Conservation (phyloP, 306 rosid genomes). For the Vicia villosa region DNA sequence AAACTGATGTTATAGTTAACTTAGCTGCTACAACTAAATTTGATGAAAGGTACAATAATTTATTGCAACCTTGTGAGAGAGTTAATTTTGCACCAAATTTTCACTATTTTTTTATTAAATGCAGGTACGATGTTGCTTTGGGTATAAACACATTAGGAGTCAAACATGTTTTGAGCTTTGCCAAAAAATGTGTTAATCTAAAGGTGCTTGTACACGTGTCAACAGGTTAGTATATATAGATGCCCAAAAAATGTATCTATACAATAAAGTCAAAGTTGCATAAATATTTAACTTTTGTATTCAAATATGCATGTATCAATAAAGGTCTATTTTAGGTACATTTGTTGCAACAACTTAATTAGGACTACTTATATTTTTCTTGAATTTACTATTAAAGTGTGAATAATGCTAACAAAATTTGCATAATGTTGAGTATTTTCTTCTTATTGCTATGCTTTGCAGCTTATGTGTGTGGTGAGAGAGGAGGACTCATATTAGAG, state of each 20-base stretch:
- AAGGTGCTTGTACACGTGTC: constrained; percentile 70
- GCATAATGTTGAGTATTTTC: background rate
- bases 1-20: constrained; percentile 57
- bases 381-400: background rate
- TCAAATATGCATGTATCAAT: background rate
- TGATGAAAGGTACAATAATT: constrained; percentile 62
- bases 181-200: constrained; percentile 54
- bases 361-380: background rate
- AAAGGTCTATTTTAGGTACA: background rate
- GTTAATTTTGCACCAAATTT: background rate
- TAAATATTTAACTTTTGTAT: background rate
- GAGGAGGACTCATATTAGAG: constrained; percentile 60
- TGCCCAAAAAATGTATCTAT: background rate
- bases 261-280: background rate
- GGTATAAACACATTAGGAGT: constrained; percentile 66
- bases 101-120: background rate
- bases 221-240: constrained; percentile 53
- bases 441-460: background rate
- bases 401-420: background rate
- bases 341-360: constrained; percentile 26
- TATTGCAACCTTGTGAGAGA: background rate
- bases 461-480: constrained; percentile 82
- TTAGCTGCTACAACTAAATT: constrained; percentile 79
- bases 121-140: constrained; percentile 71
- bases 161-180: constrained; percentile 58